phyloP scores from a whole-genome alignment of 306 rosid genomes.

The Cucurbita argyrosperma region DNA sequence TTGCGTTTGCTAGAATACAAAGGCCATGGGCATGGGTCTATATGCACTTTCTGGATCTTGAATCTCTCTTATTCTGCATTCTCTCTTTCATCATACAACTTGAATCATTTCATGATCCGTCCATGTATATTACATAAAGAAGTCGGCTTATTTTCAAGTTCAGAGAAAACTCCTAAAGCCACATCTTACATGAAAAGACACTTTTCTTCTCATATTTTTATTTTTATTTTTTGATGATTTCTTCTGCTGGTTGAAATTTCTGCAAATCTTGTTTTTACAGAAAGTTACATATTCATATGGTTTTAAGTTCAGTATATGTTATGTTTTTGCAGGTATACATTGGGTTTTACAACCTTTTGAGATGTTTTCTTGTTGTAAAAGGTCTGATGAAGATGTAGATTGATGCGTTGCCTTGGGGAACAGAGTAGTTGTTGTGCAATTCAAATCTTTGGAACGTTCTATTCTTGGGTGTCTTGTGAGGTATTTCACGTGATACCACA shows the following conservation, averaged over 20 bases:
- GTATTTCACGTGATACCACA: neutral
- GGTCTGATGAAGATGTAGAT: slow-evolving; percentile 1
- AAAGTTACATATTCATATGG: neutral
- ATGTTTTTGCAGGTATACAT: neutral
- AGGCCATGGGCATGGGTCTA: neutral
- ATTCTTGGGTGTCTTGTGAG: neutral
- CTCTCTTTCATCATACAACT: neutral
- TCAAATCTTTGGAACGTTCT: neutral
- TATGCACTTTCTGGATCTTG: neutral
- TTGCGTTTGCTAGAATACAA: neutral
- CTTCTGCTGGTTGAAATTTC: too few species aligned
- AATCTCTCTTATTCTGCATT: neutral
- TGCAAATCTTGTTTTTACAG: neutral
- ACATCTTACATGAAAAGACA: neutral
- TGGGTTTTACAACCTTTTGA: neutral
- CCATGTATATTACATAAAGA: neutral
- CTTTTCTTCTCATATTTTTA: neutral
- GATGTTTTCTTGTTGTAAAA: neutral
- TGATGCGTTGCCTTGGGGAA: neutral
- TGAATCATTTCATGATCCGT: neutral
- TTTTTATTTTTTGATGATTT: too few species aligned
- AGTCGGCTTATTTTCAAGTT: neutral
- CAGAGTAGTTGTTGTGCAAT: neutral
- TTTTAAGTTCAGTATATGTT: neutral
- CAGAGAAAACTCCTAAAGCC: neutral